Evolutionary conservation across 371 early-diverging fungal genomes (phyloP).

Genomic region (Blastocladiella emersonii): DNA sequence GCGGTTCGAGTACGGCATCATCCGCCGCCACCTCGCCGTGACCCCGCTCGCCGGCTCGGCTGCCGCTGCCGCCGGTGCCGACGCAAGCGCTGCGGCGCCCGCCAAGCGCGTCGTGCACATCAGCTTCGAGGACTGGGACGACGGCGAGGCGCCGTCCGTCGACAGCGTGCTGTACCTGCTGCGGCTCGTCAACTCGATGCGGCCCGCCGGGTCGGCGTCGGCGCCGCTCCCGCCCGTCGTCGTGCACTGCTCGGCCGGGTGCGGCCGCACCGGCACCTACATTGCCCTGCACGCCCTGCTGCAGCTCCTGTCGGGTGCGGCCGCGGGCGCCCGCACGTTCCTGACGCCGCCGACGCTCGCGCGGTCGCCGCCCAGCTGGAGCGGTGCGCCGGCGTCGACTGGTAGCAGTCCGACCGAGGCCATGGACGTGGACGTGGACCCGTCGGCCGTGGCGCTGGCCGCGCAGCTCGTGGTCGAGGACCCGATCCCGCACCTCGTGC

Average conservation of each 20-base stretch:
- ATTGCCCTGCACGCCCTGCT: constrained; percentile 49
- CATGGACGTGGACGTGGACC: no score
- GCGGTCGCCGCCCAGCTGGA: no score
- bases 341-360: no score
- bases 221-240: background rate
- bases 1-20: background rate
- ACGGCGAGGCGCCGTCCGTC: background rate
- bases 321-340: no score
- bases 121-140: background rate
- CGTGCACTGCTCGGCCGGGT: constrained; percentile 63
- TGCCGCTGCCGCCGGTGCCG: no score
- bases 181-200: background rate
- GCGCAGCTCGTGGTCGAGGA: constrained; percentile 29
- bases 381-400: no score
- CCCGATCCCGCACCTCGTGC: constrained; percentile 44
- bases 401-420: no score
- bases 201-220: no score
- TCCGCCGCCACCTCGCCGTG: background rate
- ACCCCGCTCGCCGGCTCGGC: no score
- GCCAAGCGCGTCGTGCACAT: background rate
- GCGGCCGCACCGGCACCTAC: constrained; percentile 95
- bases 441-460: constrained; percentile 11
- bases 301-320: background rate
- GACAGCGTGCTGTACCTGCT: background rate
- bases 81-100: background rate